Percentiles rank a stretch among this genome's conserved stretches.
phyloP scores from a whole-genome alignment of 2,329 filamentous ascomycete genomes.

The Colletotrichum sp. region DNA sequence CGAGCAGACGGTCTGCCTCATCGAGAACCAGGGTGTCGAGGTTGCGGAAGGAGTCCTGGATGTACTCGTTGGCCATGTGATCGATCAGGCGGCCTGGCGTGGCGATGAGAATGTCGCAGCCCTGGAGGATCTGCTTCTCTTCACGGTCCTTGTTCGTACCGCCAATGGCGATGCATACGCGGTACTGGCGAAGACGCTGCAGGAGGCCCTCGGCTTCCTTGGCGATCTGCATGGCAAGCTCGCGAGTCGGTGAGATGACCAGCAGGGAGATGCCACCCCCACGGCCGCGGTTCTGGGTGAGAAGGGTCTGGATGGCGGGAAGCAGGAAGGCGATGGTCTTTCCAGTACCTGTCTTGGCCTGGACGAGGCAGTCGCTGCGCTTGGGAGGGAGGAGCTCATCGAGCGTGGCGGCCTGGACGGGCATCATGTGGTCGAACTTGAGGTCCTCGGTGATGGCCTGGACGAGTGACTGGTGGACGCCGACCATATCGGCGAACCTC shows the following conservation, averaged over 20 bases:
- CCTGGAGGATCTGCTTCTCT: slow-evolving; percentile 71
- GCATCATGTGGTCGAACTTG: slow-evolving; percentile 58
- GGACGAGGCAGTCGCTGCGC: slow-evolving; percentile 66
- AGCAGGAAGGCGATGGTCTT: slow-evolving; percentile 86
- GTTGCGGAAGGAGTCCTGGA: slow-evolving; percentile 67
- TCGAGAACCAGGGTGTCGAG: slow-evolving; percentile 84
- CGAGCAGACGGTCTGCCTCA: slow-evolving; percentile 81
- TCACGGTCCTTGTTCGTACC: slow-evolving; percentile 77
- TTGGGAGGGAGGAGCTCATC: slow-evolving; percentile 50
- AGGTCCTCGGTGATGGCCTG: slow-evolving; percentile 53
- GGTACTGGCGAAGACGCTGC: slow-evolving; percentile 75
- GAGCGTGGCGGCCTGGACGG: slow-evolving; percentile 59
- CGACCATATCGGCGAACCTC: slow-evolving; percentile 49
- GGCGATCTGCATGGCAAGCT: slow-evolving; percentile 73
- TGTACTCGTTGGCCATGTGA: slow-evolving; percentile 76
- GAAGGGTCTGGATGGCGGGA: slow-evolving; percentile 80
- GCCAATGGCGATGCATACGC: slow-evolving; percentile 80
- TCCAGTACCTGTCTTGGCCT: slow-evolving; percentile 87
- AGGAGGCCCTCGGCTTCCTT: slow-evolving; percentile 75
- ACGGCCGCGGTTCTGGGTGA: slow-evolving; percentile 45
- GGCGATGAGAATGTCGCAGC: slow-evolving; percentile 81
- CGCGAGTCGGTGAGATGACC: slow-evolving; percentile 74
- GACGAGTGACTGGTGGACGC: slow-evolving; percentile 51
- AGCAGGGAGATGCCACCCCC: slow-evolving; percentile 59
- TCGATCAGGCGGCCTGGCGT: slow-evolving; percentile 82